Evolutionary conservation across 176 grass and related monocot species (phyloP).

Genomic region (Oryza meridionalis): DNA sequence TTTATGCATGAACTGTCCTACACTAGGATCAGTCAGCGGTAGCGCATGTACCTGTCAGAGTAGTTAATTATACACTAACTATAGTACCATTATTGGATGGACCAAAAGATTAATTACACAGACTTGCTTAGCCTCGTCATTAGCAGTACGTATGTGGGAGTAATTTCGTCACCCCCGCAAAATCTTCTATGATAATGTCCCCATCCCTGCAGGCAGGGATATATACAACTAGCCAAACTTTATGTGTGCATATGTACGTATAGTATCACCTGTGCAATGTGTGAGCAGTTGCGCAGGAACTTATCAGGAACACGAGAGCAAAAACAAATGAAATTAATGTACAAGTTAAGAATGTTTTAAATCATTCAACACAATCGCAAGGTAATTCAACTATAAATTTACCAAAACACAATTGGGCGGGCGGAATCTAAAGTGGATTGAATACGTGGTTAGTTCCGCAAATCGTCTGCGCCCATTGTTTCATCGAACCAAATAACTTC

Average conservation of each 20-base stretch:
- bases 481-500: not conserved
- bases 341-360: not conserved
- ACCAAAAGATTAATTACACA: slow-evolving; percentile 4
- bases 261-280: slow-evolving; percentile 9
- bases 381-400: not conserved
- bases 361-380: not conserved
- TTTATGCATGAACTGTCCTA: not conserved
- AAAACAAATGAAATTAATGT: not conserved
- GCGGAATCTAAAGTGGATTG: not conserved
- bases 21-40: not conserved
- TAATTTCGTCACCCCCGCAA: not conserved
- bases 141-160: not conserved
- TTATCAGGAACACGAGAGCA: not conserved
- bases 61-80: slow-evolving; percentile 9
- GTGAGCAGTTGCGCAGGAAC: not conserved
- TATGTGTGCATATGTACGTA: not conserved
- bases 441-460: not conserved
- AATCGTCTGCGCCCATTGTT: not conserved
- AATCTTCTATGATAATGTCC: slow-evolving; percentile 22
- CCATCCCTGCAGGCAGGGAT: slow-evolving; percentile 9
- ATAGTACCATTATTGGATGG: not conserved
- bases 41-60: not conserved
- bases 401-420: not conserved
- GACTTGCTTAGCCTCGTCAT: not conserved
- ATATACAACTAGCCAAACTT: not conserved